Evolutionary conservation across 768 basidiomycete genomes (phyloP), one percentile per base, ranked within the genome.

Genomic region (Floccularia luteovirens): DNA sequence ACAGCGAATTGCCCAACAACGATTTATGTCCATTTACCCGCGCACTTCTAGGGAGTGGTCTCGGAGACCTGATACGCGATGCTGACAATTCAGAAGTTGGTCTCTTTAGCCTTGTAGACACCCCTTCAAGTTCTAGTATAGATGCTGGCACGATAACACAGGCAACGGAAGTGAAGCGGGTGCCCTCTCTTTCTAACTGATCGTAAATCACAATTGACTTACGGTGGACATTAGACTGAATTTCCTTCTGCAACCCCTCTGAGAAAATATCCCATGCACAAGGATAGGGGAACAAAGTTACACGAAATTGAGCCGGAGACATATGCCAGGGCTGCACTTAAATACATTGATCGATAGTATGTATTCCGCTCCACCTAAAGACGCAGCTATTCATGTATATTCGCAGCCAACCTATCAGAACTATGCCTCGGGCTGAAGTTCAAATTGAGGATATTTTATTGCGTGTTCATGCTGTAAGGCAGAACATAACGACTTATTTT

Each of bases 61-160:
- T 89, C 6, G 79, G 79, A 31, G 81, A 88, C 51, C 75, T 89
- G 45, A 85, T 88, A 44, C 83, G 87, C 51, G 87, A 89, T 50
- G 67, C 81, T 44, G 85, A 89, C 47, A 66, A 79, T 6, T 77
- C 85, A 4, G 87, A 90, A 52, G 70, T 87, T 20, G 86, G 86
- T 25, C 75, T 90, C 19, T 88, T 89, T 60, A 77, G 70, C 5
- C 69, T 87, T 38, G 62, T 72, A 2, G 53, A 59, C 54, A 28
- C 51, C 42, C 23, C 57, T 49, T 16, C 42, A 24, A 38, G 45
- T 43, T 38, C 42, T 20, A 59, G 59, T 8, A 59, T 52, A 24
- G 67, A 67, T 23, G 50, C 55, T 0, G 51, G 67, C n/a, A n/a
- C 2, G 55, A 57, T 27, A 31, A 41, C 1, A n/a, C 42, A 57